Base-by-base conservation (phyloP, 371 early-diverging fungal species). In the Syncephalastrum racemosum region DNA sequence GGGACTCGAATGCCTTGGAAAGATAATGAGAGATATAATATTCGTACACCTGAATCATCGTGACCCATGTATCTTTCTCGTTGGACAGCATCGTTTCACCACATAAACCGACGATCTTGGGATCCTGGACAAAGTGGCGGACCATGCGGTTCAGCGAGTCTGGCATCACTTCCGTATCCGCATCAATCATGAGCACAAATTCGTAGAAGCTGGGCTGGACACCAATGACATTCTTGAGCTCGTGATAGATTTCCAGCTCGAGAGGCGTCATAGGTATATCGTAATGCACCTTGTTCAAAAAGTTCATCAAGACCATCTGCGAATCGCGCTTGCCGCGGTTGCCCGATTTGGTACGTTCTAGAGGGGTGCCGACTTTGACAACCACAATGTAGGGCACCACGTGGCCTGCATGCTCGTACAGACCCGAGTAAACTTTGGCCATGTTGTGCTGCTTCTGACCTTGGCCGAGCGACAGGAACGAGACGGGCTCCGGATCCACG, bases 281-380 rank as follows among this genome's bases (percentile, higher is more conserved):
- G 75, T 90, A 93, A 71, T 96, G 94, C 15, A 99, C 90, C 67
- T 92, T 91, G 76, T 91, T 90, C 64, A 98, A 86, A 83, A 97
- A 99, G 39, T 88, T 80, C 98, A 99, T 98, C 59, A 92, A 81
- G 55, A 99, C 83, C 71, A 99, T 87, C 79, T 99, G 98, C 39
- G 96, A 93, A 74, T 99, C 99, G 58, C 99, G 90, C 79, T 99
- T 99, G 57, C 99, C 99, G 25, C 99, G 80, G 73, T 99, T 99
- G 4, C 95, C 96, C 8, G 91, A 86, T 7, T 80, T 76, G 25
- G 61, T 56, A 43, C 84, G 81, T 68, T 93, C 93, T 48, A 75
- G 77, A 13, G 88, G 81, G 44, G 79, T 85, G 31, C 99, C 99
- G 25, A 87, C 87, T 77, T 99, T 99, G 68, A 90, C 94, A 7